Percentiles rank a stretch among this genome's conserved stretches.
Evolutionary conservation across 176 grass and related monocot species (phyloP).

Genomic region (Alloteropsis semialata): DNA sequence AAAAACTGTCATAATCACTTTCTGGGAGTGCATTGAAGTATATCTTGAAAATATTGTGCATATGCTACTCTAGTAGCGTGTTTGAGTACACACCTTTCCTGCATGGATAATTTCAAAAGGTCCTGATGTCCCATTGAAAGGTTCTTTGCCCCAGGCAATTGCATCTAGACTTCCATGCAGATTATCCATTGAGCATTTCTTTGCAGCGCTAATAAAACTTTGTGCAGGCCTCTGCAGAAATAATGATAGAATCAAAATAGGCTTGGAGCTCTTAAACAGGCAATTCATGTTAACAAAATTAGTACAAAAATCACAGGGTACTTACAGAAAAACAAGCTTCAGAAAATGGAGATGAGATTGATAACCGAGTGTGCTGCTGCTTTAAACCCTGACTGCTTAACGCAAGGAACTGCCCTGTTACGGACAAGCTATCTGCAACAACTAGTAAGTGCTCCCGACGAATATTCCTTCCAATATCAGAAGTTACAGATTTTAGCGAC

Average conservation of each 20-base stretch:
- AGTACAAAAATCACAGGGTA: constrained; percentile 23
- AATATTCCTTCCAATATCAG: constrained; percentile 67
- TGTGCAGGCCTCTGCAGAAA: constrained; percentile 74
- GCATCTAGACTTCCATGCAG: constrained; percentile 77
- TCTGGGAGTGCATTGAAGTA: neutral
- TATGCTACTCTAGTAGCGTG: neutral
- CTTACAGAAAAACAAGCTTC: constrained; percentile 96
- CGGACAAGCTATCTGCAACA: constrained; percentile 68
- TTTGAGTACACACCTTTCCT: constrained; percentile 51
- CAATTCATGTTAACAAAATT: constrained; percentile 17
- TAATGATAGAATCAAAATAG: constrained; percentile 19
- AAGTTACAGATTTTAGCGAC: constrained; percentile 72
- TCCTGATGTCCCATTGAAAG: constrained; percentile 66
- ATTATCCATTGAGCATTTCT: constrained; percentile 67
- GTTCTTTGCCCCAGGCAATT: constrained; percentile 87
- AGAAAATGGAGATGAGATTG: constrained; percentile 81
- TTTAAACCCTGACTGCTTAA: constrained; percentile 75
- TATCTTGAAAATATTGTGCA: neutral
- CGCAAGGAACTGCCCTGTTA: constrained; percentile 76
- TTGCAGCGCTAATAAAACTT: constrained; percentile 85
- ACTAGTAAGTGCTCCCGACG: constrained; percentile 58
- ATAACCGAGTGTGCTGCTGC: constrained; percentile 52
- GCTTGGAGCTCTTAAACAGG: neutral
- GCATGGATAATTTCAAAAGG: constrained; percentile 72
- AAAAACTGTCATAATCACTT: neutral